phyloP scores from a whole-genome alignment of 2,329 filamentous ascomycete species.

The Akanthomyces lecanii region DNA sequence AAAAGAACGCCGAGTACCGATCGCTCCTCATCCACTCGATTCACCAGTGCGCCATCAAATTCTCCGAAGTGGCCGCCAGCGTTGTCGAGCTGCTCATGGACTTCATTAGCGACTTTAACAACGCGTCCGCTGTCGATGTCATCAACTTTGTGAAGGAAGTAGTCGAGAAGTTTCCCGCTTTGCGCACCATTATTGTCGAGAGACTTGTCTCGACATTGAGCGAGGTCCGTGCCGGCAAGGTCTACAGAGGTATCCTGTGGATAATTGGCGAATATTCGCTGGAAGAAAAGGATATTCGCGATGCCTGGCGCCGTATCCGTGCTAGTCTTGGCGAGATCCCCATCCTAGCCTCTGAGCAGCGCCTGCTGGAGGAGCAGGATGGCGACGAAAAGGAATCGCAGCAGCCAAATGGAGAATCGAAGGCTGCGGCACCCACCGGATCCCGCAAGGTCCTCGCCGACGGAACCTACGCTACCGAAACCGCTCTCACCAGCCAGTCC shows the following conservation, averaged over 20 bases:
- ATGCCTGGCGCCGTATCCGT: slow-evolving; percentile 94
- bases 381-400: slow-evolving; percentile 59
- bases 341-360: slow-evolving; percentile 90
- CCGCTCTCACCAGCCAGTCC: slow-evolving; percentile 87
- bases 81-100: slow-evolving; percentile 98
- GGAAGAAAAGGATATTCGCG: slow-evolving; percentile 88
- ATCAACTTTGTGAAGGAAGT: slow-evolving; percentile 99
- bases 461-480: slow-evolving; percentile 96
- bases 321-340: slow-evolving; percentile 94
- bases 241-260: slow-evolving; percentile 95
- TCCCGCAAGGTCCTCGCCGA: slow-evolving; percentile 91
- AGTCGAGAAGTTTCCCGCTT: slow-evolving; percentile 91
- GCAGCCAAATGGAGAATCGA: slow-evolving; percentile 77
- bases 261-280: slow-evolving; percentile 96
- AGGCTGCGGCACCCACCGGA: slow-evolving; percentile 70
- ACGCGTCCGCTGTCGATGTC: slow-evolving; percentile 91
- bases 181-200: slow-evolving; percentile 81
- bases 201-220: slow-evolving; percentile 84
- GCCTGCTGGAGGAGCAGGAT: slow-evolving; percentile 81
- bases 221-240: slow-evolving; percentile 93
- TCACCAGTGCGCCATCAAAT: slow-evolving; percentile 97
- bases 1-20: slow-evolving; percentile 95
- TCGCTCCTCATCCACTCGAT: slow-evolving; percentile 95
- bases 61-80: slow-evolving; percentile 94
- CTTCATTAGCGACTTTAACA: slow-evolving; percentile 98